Percentiles rank a stretch among this genome's conserved stretches.
Conservation (phyloP, 352 stramenopile species). For the Globisporangium radiosum region DNA sequence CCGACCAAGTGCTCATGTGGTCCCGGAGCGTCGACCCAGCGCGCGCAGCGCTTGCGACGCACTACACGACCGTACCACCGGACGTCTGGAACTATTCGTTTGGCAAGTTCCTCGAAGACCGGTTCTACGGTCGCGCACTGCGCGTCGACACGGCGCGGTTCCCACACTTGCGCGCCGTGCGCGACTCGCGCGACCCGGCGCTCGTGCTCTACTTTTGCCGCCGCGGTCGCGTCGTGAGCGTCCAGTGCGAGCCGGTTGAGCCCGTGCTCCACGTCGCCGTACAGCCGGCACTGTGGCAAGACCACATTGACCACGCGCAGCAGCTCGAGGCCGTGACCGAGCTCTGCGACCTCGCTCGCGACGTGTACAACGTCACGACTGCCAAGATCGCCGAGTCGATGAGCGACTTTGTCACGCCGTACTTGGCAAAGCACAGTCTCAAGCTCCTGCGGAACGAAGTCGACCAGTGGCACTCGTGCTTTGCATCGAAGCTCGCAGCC, state of each 20-base stretch:
- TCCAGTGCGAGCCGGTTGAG: conserved; percentile 72
- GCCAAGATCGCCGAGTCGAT: conserved; percentile 76
- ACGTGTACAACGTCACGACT: conserved; percentile 73
- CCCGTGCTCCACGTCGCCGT: conserved; percentile 80
- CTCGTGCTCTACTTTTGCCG: conserved; percentile 78
- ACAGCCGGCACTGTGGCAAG: conserved; percentile 75
- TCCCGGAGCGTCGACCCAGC: conserved; percentile 30
- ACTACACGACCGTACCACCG: conserved; percentile 50
- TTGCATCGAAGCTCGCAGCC: conserved; percentile 60
- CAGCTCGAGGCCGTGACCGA: conserved; percentile 63
- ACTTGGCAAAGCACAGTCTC: conserved; percentile 62
- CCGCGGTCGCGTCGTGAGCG: conserved; percentile 60
- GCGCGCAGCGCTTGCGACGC: conserved; percentile 29
- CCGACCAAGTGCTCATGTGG: conserved; percentile 65
- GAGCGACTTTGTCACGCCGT: conserved; percentile 57
- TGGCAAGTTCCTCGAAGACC: conserved; percentile 81
- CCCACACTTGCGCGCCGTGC: conserved; percentile 48
- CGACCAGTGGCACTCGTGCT: conserved; percentile 79
- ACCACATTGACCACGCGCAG: conserved; percentile 65
- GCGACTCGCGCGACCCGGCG: conserved; percentile 53
- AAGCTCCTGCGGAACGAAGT: conserved; percentile 79
- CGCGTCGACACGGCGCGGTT: conserved; percentile 60
- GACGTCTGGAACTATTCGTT: conserved; percentile 86
- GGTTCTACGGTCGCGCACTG: conserved; percentile 82
- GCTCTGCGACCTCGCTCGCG: conserved; percentile 59